phyloP scores from a whole-genome alignment of 2,329 filamentous ascomycete species.

The Simplicillium aogashimaense region DNA sequence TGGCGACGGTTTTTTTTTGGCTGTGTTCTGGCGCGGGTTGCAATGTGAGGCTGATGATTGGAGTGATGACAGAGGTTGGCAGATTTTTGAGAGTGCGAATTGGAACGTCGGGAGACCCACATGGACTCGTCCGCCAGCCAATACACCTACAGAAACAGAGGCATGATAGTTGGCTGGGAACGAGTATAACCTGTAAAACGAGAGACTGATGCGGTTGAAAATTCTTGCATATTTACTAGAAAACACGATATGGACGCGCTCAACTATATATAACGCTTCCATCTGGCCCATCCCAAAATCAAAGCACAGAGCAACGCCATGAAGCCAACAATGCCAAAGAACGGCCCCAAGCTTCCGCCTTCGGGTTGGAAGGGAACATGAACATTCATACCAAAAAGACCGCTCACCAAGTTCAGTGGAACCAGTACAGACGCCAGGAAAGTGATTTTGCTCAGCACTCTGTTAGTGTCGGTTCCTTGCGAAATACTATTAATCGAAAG shows the following conservation, averaged over 20 bases:
- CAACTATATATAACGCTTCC: slow-evolving; percentile 33
- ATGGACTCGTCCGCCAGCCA: too few species aligned
- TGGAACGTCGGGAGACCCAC: too few species aligned
- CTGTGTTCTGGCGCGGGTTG: background rate
- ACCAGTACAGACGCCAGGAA: slow-evolving; percentile 92
- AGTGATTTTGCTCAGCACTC: slow-evolving; percentile 88
- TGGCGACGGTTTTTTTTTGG: slow-evolving; percentile 5
- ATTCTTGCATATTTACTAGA: too few species aligned
- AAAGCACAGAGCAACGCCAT: slow-evolving; percentile 43
- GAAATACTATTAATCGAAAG: slow-evolving; percentile 85
- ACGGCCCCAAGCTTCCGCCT: slow-evolving; percentile 41
- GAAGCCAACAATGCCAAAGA: slow-evolving; percentile 39
- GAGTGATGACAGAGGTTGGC: background rate
- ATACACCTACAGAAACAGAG: background rate
- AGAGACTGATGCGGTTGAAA: too few species aligned
- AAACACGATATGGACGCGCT: too few species aligned
- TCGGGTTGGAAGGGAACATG: slow-evolving; percentile 51
- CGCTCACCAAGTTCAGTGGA: slow-evolving; percentile 84
- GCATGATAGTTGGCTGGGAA: too few species aligned
- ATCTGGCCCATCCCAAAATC: slow-evolving; percentile 35
- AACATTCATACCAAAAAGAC: slow-evolving; percentile 85
- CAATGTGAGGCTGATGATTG: background rate
- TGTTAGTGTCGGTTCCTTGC: slow-evolving; percentile 80
- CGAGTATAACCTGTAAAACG: background rate
- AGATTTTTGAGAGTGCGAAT: background rate